A percentile compares a stretch with the other conserved stretches of the same genome.
Evolutionary conservation across 495 filamentous ascomycete genomes (phyloP).

Genomic region (Talaromyces trachyspermus): DNA sequence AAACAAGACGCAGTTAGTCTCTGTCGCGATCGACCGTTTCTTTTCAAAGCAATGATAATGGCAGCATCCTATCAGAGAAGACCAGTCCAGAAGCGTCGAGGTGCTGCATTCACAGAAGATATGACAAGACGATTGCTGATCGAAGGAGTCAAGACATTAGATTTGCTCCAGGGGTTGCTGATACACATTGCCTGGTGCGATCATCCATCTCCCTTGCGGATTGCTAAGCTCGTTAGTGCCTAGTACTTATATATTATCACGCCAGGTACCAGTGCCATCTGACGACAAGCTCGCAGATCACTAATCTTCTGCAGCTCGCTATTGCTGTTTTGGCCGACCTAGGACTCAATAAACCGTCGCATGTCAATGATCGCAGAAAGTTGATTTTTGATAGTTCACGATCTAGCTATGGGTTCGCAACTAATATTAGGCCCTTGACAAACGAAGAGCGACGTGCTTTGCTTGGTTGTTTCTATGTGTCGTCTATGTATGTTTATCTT

Average conservation of each 20-base stretch:
- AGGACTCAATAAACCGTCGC: constrained; percentile 8
- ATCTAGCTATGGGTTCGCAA: constrained; percentile 3
- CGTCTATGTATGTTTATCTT: constrained; percentile 1
- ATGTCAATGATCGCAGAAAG: constrained; percentile 8
- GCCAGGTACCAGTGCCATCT: constrained; percentile 10
- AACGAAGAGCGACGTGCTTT: constrained; percentile 10
- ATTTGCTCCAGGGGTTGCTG: constrained; percentile 7
- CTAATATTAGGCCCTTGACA: not conserved
- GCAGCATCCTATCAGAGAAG: constrained; percentile 7
- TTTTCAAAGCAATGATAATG: constrained; percentile 10
- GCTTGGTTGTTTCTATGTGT: constrained; percentile 11
- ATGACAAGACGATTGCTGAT: constrained; percentile 3
- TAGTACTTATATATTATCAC: not conserved
- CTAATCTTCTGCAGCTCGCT: constrained; percentile 8
- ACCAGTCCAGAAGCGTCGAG: constrained; percentile 4
- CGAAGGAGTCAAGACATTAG: constrained; percentile 8
- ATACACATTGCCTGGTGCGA: constrained; percentile 11
- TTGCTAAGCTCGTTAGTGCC: no score
- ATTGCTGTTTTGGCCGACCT: constrained; percentile 11
- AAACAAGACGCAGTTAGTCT: not conserved
- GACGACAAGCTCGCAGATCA: constrained; percentile 7
- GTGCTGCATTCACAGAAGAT: constrained; percentile 7
- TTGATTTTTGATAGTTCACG: constrained; percentile 3
- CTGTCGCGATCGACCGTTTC: constrained; percentile 4
- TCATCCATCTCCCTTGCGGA: constrained; percentile 3